Percentiles rank a stretch among this genome's conserved stretches.
These are phyloP conservation scores for Cercospora sp. DNA, from an alignment of 2,329 filamentous ascomycete species.

Conservation along the genomic window DNA sequence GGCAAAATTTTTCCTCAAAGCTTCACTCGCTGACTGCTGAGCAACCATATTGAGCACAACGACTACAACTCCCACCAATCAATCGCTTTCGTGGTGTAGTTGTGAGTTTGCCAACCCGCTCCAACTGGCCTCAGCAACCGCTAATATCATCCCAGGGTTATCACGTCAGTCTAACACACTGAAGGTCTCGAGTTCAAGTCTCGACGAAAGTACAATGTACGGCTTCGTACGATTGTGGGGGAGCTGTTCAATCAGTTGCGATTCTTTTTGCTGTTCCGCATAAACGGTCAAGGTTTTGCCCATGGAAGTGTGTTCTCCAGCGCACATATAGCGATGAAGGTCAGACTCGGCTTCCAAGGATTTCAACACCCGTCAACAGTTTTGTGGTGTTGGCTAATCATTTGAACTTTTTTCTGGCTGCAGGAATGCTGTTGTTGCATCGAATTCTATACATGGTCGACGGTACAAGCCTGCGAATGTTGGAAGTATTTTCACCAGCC, in stretches of 20 bases:
- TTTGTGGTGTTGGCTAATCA: too few species aligned
- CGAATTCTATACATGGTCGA: too few species aligned
- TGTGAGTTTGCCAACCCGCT: too few species aligned
- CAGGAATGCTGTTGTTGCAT: too few species aligned
- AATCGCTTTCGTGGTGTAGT: neutral
- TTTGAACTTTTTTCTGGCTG: too few species aligned
- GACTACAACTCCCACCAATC: neutral
- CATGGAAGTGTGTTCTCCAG: too few species aligned
- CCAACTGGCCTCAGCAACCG: neutral
- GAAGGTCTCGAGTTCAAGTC: conserved; percentile 12
- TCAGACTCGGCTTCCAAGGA: too few species aligned
- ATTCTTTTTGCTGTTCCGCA: neutral
- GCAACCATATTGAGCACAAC: too few species aligned
- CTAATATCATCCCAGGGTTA: conserved; percentile 24
- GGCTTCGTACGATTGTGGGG: neutral
- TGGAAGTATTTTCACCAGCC: neutral
- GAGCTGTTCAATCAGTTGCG: neutral
- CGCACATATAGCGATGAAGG: too few species aligned
- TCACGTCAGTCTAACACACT: conserved; percentile 48
- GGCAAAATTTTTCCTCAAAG: neutral
- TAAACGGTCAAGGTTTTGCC: neutral
- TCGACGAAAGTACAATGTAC: conserved; percentile 2
- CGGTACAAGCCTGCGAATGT: neutral
- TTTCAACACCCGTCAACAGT: too few species aligned
- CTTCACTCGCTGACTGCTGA: too few species aligned